A percentile compares a stretch with the other conserved stretches of the same genome.
These are phyloP conservation scores for Cardiospermum halicacabum DNA, from an alignment of 345 rosid species.

Conservation along the genomic window DNA sequence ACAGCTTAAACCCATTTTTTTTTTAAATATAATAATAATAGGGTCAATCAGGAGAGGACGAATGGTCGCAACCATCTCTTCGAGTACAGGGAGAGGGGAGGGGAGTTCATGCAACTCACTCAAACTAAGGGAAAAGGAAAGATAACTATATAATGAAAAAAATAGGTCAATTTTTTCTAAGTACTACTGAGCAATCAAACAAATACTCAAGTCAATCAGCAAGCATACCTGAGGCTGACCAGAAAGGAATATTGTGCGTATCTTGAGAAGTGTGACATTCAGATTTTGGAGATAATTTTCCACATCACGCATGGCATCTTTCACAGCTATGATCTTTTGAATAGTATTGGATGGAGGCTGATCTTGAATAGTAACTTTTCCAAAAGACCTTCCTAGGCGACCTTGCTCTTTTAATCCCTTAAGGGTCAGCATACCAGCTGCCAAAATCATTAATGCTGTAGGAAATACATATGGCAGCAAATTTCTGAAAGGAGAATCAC, in stretches of 20 bases:
- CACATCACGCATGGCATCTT: conserved; percentile 86
- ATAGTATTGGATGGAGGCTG: conserved; percentile 98
- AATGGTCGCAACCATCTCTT: too few relatives aligned
- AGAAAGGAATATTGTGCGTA: conserved; percentile 70
- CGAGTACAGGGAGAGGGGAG: too few relatives aligned
- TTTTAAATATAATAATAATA: too few relatives aligned
- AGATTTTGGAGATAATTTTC: conserved; percentile 82
- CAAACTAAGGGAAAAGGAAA: too few relatives aligned
- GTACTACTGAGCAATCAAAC: not conserved
- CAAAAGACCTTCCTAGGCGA: conserved; percentile 87
- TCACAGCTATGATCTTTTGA: conserved; percentile 83
- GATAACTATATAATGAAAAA: too few relatives aligned
- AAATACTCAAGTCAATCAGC: too few relatives aligned
- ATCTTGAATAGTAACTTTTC: conserved; percentile 74
- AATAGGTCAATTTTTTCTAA: not conserved
- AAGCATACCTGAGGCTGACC: conserved; percentile 92
- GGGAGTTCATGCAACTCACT: too few relatives aligned
- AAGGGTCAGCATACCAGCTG: conserved; percentile 71
- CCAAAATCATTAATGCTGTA: conserved; percentile 49
- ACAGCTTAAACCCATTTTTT: too few relatives aligned
- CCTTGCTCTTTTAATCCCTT: conserved; percentile 92
- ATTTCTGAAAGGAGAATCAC: conserved; percentile 45
- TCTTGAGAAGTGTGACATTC: conserved; percentile 71
- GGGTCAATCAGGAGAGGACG: too few relatives aligned
- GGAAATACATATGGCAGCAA: conserved; percentile 71